Evolutionary conservation across 768 basidiomycete species (phyloP).

Genomic region (Sutorius australiensis): DNA sequence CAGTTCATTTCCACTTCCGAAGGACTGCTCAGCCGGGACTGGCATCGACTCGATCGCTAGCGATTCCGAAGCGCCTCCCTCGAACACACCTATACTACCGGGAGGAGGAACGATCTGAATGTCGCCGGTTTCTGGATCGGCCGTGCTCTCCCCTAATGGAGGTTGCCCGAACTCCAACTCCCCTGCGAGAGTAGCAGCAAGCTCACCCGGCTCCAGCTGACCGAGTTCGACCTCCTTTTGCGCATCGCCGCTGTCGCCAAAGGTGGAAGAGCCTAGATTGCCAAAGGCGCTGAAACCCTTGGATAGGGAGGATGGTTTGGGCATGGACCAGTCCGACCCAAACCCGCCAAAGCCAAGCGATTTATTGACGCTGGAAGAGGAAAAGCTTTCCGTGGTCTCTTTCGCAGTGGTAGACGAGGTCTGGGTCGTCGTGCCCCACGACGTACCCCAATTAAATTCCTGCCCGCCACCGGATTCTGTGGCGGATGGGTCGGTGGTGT

Average conservation of each 20-base stretch:
- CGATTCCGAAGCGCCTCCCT: not conserved
- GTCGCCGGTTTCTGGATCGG: not conserved
- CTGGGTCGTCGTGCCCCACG: not conserved
- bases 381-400: not conserved
- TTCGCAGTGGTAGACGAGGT: not conserved
- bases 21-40: not conserved
- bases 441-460: not conserved
- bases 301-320: not conserved
- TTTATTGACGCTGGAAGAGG: not conserved
- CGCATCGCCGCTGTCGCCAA: not conserved
- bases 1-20: not conserved
- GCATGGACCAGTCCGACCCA: not conserved
- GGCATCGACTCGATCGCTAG: not conserved
- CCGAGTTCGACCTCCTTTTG: slow-evolving; percentile 4
- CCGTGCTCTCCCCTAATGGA: too few relatives aligned
- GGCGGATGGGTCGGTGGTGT: not conserved
- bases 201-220: not conserved
- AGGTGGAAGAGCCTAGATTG: not conserved
- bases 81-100: not conserved
- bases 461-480: not conserved
- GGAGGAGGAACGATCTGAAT: not conserved
- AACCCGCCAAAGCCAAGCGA: slow-evolving; percentile 6
- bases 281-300: not conserved
- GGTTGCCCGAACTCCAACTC: too few relatives aligned
- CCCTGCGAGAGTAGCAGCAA: not conserved